phyloP scores from a whole-genome alignment of 202 grass and related monocot species.

The Panicum virgatum region DNA sequence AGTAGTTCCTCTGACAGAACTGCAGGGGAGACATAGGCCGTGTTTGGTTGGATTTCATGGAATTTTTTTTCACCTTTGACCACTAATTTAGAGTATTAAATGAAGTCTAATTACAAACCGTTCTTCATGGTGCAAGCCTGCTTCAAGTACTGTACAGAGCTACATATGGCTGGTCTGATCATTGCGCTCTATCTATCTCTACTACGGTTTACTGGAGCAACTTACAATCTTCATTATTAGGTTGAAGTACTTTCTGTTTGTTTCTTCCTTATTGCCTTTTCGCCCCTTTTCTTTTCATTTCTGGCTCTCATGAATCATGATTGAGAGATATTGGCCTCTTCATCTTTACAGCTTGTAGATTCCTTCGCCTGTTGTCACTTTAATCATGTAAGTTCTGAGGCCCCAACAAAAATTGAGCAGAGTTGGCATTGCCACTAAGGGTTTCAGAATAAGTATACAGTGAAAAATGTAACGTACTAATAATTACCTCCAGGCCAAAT shows the following conservation, averaged over 20 bases:
- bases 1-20: too few relatives aligned
- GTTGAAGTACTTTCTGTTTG: conserved; percentile 18
- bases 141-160: neutral
- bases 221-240: conserved; percentile 32
- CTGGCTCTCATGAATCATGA: conserved; percentile 32
- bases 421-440: conserved; percentile 21
- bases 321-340: conserved; percentile 44
- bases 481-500: neutral
- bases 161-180: neutral
- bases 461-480: neutral
- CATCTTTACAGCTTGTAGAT: conserved; percentile 57
- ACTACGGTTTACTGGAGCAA: conserved; percentile 7
- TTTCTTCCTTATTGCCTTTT: neutral
- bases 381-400: conserved; percentile 50
- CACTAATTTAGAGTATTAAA: too few relatives aligned
- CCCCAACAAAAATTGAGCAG: conserved; percentile 14
- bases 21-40: too few relatives aligned
- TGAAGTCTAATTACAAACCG: too few relatives aligned
- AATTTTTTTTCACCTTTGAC: too few relatives aligned
- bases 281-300: neutral
- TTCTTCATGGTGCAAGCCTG: neutral
- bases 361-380: conserved; percentile 41
- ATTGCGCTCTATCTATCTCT: neutral
- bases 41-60: too few relatives aligned
- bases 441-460: neutral